A percentile compares a stretch with the other conserved stretches of the same genome.
These are phyloP conservation scores for Grifola frondosa DNA, from an alignment of 1,284 basidiomycete species.

Conservation along the genomic window DNA sequence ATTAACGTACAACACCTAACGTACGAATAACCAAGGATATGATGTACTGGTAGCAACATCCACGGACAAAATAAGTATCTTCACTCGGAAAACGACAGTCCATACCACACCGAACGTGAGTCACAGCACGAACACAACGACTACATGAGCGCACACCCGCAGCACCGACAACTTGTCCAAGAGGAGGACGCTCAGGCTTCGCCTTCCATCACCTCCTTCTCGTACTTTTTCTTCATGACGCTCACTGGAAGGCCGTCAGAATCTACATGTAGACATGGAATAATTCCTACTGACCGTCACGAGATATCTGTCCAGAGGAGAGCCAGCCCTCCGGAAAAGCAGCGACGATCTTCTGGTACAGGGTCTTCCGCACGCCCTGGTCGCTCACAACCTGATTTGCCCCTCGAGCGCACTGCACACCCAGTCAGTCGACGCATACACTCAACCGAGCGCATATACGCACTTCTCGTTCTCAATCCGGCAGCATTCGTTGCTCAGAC, in stretches of 20 bases:
- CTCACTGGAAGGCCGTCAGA: slow-evolving; percentile 51
- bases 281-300: slow-evolving; percentile 44
- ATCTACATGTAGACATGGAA: slow-evolving; percentile 13
- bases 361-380: slow-evolving; percentile 69
- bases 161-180: too few relatives aligned
- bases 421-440: slow-evolving; percentile 4
- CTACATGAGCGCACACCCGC: too few relatives aligned
- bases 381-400: slow-evolving; percentile 69
- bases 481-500: slow-evolving; percentile 78
- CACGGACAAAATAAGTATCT: too few relatives aligned
- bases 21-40: too few relatives aligned
- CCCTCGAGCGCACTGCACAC: slow-evolving; percentile 58
- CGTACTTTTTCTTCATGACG: slow-evolving; percentile 74
- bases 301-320: slow-evolving; percentile 46
- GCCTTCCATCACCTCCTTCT: slow-evolving; percentile 61
- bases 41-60: too few relatives aligned
- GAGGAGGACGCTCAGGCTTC: too few relatives aligned
- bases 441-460: background rate
- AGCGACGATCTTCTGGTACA: slow-evolving; percentile 81
- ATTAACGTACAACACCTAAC: too few relatives aligned
- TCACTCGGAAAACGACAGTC: too few relatives aligned
- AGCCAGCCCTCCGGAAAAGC: slow-evolving; percentile 79
- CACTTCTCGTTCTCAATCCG: slow-evolving; percentile 81
- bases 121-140: too few relatives aligned
- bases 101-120: too few relatives aligned